A percentile compares a stretch with the other conserved stretches of the same genome.
These are phyloP conservation scores for Alternaria arborescens DNA, from an alignment of 2,329 filamentous ascomycete genomes.

Conservation along the genomic window DNA sequence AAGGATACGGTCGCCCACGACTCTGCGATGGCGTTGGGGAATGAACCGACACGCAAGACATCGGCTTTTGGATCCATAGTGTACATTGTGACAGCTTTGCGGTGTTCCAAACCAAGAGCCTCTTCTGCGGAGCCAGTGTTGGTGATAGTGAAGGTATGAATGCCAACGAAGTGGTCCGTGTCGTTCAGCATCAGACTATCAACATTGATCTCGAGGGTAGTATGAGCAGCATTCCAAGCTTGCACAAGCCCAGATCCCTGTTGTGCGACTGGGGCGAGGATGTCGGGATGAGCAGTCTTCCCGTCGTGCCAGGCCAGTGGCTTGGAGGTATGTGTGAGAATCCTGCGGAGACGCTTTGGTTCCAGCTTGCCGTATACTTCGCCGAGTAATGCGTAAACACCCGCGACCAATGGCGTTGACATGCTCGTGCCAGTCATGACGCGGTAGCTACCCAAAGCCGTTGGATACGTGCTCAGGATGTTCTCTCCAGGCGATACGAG, in stretches of 20 bases:
- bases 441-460: conserved; percentile 57
- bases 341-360: conserved; percentile 17
- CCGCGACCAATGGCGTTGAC: conserved; percentile 40
- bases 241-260: conserved; percentile 35
- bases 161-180: conserved; percentile 34
- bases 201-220: conserved; percentile 20
- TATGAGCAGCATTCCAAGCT: conserved; percentile 26
- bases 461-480: conserved; percentile 66
- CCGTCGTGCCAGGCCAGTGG: conserved; percentile 28
- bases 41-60: conserved; percentile 3
- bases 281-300: conserved; percentile 6
- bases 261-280: conserved; percentile 31
- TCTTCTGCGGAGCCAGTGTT: conserved; percentile 17
- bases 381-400: conserved; percentile 26
- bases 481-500: conserved; percentile 65
- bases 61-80: conserved; percentile 14
- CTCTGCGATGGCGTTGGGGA: conserved; percentile 16
- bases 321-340: conserved; percentile 28
- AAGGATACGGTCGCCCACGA: conserved; percentile 23
- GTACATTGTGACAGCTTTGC: conserved; percentile 29
- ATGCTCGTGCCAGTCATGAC: conserved; percentile 67
- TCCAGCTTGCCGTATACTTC: conserved; percentile 30
- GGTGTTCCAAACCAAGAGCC: conserved; percentile 11
- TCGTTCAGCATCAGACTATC: conserved; percentile 31
- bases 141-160: conserved; percentile 30